Evolutionary conservation across 495 filamentous ascomycete genomes (phyloP).

Genomic region (Friedmanniomyces simplex): DNA sequence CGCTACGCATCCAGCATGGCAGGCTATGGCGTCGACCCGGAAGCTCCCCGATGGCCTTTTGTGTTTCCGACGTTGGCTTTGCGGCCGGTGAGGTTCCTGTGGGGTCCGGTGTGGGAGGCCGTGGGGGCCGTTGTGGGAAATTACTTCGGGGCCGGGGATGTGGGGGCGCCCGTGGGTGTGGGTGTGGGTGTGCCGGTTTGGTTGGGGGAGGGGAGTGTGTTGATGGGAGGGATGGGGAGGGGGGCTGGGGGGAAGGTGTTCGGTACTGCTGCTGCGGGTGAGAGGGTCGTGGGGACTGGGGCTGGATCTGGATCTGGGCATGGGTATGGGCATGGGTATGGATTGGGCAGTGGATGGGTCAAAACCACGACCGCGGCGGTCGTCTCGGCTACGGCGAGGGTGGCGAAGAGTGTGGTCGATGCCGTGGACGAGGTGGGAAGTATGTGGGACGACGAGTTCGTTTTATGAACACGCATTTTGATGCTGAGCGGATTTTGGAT

Average conservation of each 20-base stretch:
- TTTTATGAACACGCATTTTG: not conserved
- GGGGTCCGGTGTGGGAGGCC: slow-evolving; percentile 7
- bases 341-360: not conserved
- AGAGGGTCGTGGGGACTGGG: not conserved
- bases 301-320: not conserved
- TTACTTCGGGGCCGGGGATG: not conserved
- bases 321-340: not conserved
- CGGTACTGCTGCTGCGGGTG: not conserved
- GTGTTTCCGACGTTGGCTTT: slow-evolving; percentile 19
- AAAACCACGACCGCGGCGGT: not conserved
- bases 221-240: not conserved
- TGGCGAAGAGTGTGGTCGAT: slow-evolving; percentile 5
- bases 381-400: not conserved
- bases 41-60: slow-evolving; percentile 18
- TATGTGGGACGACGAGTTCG: slow-evolving; percentile 20
- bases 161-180: not conserved
- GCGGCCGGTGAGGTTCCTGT: slow-evolving; percentile 9
- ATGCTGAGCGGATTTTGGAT: not conserved
- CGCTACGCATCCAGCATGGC: slow-evolving; percentile 11
- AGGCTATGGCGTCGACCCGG: slow-evolving; percentile 16
- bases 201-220: not conserved
- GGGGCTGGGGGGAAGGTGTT: not conserved
- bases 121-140: slow-evolving; percentile 7
- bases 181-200: not conserved
- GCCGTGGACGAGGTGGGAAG: slow-evolving; percentile 18